Base-by-base conservation (phyloP, 768 basidiomycete species). In the Termitomyces heimii region DNA sequence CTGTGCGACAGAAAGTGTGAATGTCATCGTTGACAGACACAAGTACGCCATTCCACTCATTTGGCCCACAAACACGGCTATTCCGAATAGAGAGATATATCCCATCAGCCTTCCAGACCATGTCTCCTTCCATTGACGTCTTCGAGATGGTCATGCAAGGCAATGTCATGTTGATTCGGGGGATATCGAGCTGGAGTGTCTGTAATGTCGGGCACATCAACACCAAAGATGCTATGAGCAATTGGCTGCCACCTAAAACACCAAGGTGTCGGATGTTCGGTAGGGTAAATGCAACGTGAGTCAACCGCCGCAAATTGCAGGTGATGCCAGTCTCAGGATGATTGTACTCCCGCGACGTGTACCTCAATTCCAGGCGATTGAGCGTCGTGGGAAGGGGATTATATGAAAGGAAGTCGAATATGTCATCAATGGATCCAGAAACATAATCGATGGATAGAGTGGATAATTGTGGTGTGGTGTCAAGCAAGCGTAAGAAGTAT, bases 351-450 rank as follows among this genome's bases (percentile, higher is more conserved):
- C 48, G 47, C 46, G 37, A 50, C 2, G 43, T 48, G 28, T 48
- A 60, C 24, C 35, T 48, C 51, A 60, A 34, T 20, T 53, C 32
- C 13, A 60, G 46, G 24, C 32, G 32, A 34, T 18, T 47, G 37
- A 60, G 35, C 16, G 52, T 53, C 20, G 26, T 42, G 47, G 59
- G 59, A 42, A 60, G 52, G n/a, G 59, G 56, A 18, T 60, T 60
- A 14, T 44, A 57, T 14, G 39, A 53, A 29, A 60, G 39, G 44
- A 57, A 53, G 29, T 57, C 59, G 31, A 60, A 60, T 24, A 57
- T 32, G 52, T 57, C 59, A 47, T 60, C 50, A 35, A 57, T 45
- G 14, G 59, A 53, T 8, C 39, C 52, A 26, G 54, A 45, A 29
- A 57, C 18, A 35, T 57, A 56, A 34, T 37, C 46, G 51, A 60